Evolutionary conservation across 768 basidiomycete species (phyloP), one percentile per base, ranked within the genome.

Genomic region (Pleurotus tuber-regium): DNA sequence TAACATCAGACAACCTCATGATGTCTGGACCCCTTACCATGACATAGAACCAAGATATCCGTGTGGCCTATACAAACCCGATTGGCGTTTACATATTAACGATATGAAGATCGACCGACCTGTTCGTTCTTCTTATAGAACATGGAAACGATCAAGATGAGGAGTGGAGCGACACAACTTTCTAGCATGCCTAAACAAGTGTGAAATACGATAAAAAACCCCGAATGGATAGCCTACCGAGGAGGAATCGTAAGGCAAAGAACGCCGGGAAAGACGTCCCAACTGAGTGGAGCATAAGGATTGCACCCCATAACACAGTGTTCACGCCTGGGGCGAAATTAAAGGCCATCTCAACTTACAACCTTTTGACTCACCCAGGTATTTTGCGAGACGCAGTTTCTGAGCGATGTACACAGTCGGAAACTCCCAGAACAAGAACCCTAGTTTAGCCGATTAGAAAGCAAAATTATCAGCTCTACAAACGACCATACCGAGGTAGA

Each of bases 61-160:
- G 73, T 14, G 68, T 73, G 0, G 79, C 82, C 77, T 83, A 49
- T 18, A 24, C 19, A 39, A 19, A 43, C 36, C n/a, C n/a, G n/a
- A n/a, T n/a, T n/a, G n/a, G n/a, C n/a, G n/a, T n/a, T n/a, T n/a
- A n/a, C n/a, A n/a, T n/a, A n/a, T n/a, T n/a, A n/a, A n/a, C n/a
- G n/a, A n/a, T n/a, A n/a, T n/a, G n/a, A n/a, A n/a, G n/a, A n/a
- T n/a, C n/a, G n/a, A n/a, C n/a, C n/a, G 39, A 73, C 78, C 70
- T 86, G 83, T 57, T 85, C 84, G 44, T 82, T 69, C 65, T 84
- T 85, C 70, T 79, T 82, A 66, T 84, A 86, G 60, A 84, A 86
- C 78, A 84, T 82, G 8, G 80, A 77, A 35, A 84, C 74, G 31
- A 85, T 74, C 46, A 84, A 65, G 63, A 86, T 80, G 28, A 86